These are phyloP conservation scores for Cadophora sp. DNA, from an alignment of 2,329 filamentous ascomycete genomes.

Conservation along the genomic window DNA sequence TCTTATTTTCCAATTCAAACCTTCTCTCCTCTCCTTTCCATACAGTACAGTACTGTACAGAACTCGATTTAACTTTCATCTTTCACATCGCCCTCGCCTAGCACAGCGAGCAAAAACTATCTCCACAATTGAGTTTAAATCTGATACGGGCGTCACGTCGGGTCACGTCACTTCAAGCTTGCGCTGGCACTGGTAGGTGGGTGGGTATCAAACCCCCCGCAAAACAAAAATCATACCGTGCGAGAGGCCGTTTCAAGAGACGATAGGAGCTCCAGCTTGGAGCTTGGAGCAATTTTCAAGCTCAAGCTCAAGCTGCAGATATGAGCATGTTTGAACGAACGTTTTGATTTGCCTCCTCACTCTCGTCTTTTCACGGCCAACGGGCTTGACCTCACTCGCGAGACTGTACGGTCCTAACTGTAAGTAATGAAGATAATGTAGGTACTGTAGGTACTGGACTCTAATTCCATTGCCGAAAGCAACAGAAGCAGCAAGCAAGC, in stretches of 20 bases:
- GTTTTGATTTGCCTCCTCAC: neutral
- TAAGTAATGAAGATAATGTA: too few relatives aligned
- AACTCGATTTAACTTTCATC: neutral
- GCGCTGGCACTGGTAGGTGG: too few relatives aligned
- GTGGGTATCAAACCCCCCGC: neutral
- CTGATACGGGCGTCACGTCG: constrained; percentile 12
- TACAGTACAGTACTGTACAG: neutral
- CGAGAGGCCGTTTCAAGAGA: neutral
- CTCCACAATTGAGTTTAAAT: constrained; percentile 6
- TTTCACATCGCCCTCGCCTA: neutral
- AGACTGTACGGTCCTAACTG: too few relatives aligned
- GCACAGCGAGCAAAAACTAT: too few relatives aligned
- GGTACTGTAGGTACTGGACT: too few relatives aligned
- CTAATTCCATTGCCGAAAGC: too few relatives aligned
- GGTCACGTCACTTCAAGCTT: constrained; percentile 2
- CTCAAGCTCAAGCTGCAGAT: too few relatives aligned
- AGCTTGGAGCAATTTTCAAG: too few relatives aligned
- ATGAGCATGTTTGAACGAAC: too few relatives aligned
- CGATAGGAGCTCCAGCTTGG: too few relatives aligned
- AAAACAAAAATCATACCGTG: neutral
- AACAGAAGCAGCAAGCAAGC: constrained; percentile 1
- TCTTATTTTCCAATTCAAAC: neutral
- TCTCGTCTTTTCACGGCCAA: too few relatives aligned
- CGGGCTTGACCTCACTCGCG: too few relatives aligned
- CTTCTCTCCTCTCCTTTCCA: neutral